These are phyloP conservation scores for Cryptococcus floricola DNA, from an alignment of 1,284 basidiomycete genomes.

Conservation along the genomic window DNA sequence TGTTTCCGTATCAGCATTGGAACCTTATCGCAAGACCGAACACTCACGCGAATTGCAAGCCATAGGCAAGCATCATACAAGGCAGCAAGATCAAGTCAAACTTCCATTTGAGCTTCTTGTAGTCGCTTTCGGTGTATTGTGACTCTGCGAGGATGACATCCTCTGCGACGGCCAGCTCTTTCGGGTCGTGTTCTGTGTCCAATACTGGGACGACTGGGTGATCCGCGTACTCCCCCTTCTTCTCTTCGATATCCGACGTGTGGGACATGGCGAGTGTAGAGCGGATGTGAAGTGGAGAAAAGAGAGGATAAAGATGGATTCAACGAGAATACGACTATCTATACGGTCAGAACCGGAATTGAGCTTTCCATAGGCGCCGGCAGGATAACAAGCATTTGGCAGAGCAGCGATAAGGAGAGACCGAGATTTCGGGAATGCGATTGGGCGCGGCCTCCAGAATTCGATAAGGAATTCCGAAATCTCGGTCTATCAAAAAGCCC, in stretches of 20 bases:
- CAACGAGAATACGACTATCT: too few relatives aligned
- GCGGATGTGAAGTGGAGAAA: too few relatives aligned
- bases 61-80: conserved; percentile 13
- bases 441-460: too few relatives aligned
- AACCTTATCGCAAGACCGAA: neutral
- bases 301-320: too few relatives aligned
- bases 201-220: neutral
- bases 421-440: too few relatives aligned
- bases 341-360: too few relatives aligned
- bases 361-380: too few relatives aligned
- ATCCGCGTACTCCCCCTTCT: neutral
- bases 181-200: neutral
- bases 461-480: too few relatives aligned
- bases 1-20: neutral
- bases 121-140: conserved; percentile 10
- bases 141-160: conserved; percentile 8
- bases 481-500: too few relatives aligned
- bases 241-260: conserved; percentile 29
- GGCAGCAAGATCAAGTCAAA: conserved; percentile 16
- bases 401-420: too few relatives aligned
- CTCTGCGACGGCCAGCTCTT: conserved; percentile 2
- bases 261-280: too few relatives aligned
- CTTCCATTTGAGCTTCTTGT: conserved; percentile 11
- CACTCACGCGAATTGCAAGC: conserved; percentile 11
- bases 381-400: too few relatives aligned